Percentiles rank a stretch among this genome's conserved stretches.
phyloP scores from a whole-genome alignment of 176 grass and related monocot species.

The maize (Zea mays) region DNA sequence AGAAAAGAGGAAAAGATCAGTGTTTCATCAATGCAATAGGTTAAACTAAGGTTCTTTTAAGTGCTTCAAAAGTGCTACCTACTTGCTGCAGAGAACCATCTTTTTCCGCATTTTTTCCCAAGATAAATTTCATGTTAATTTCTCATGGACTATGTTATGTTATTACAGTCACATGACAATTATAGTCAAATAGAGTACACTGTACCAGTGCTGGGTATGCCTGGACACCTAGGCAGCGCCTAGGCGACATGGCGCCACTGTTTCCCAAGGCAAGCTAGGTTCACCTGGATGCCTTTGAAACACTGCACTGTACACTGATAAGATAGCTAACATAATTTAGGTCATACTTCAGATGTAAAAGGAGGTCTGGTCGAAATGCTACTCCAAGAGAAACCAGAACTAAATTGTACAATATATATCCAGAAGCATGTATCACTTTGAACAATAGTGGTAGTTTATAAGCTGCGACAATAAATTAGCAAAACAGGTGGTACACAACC shows the following conservation, averaged over 20 bases:
- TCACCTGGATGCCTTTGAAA: too few species aligned
- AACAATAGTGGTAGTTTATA: background rate
- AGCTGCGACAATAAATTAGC: slow-evolving; percentile 15
- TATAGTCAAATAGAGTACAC: background rate
- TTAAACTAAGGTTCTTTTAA: background rate
- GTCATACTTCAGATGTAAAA: background rate
- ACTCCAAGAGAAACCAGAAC: slow-evolving; percentile 26
- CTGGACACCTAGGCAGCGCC: too few species aligned
- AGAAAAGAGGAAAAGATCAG: background rate
- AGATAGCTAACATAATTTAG: background rate
- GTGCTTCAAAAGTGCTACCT: background rate
- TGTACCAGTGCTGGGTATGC: background rate
- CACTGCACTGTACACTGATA: background rate
- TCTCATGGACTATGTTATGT: background rate
- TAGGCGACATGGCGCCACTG: too few species aligned
- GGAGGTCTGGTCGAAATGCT: slow-evolving; percentile 8
- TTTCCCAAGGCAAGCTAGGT: too few species aligned
- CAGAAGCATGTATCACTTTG: background rate
- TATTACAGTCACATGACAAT: slow-evolving; percentile 6
- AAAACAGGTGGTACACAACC: slow-evolving; percentile 42
- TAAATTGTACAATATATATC: background rate
- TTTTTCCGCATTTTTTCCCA: background rate
- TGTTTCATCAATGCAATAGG: slow-evolving; percentile 2
- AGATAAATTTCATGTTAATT: slow-evolving; percentile 1
- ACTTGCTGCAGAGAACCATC: background rate